A percentile compares a stretch with the other conserved stretches of the same genome.
phyloP scores from a whole-genome alignment of 257 asterid species.

The Nemophila menziesii region DNA sequence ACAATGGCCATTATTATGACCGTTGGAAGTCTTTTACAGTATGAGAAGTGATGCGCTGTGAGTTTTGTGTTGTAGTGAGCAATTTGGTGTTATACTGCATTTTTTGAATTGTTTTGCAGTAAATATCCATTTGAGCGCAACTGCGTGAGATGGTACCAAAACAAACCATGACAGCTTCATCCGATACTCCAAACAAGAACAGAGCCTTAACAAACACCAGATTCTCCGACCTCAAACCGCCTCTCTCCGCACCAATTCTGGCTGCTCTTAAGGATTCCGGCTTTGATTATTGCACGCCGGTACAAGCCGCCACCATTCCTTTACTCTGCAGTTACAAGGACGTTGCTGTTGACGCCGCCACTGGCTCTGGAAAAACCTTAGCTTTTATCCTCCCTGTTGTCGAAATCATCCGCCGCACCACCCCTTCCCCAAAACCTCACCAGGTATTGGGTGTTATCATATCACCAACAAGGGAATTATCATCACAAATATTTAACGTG shows the following conservation, averaged over 20 bases:
- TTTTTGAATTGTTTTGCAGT: no score
- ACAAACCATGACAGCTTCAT: slow-evolving; percentile 10
- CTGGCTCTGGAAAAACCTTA: slow-evolving; percentile 90
- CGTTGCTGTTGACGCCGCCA: slow-evolving; percentile 91
- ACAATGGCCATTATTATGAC: no score
- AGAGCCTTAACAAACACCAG: slow-evolving; percentile 59
- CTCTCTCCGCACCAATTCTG: slow-evolving; percentile 55
- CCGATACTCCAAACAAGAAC: slow-evolving; percentile 38
- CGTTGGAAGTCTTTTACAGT: no score
- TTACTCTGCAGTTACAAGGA: slow-evolving; percentile 72
- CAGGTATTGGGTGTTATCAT: slow-evolving; percentile 78
- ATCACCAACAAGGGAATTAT: slow-evolving; percentile 90
- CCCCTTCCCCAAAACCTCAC: slow-evolving; percentile 48
- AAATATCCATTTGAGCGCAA: no score
- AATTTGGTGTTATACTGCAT: no score
- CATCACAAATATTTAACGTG: slow-evolving; percentile 82
- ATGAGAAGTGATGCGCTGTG: no score
- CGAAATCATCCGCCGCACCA: slow-evolving; percentile 75
- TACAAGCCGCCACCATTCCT: slow-evolving; percentile 89
- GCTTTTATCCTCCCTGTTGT: slow-evolving; percentile 79
- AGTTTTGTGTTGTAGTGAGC: no score
- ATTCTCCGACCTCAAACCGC: slow-evolving; percentile 75
- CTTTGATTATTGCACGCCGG: slow-evolving; percentile 87
- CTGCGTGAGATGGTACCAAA: no score
- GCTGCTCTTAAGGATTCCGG: slow-evolving; percentile 46